These are phyloP conservation scores for Calvatia gigantea DNA, from an alignment of 768 basidiomycete genomes.

Conservation along the genomic window DNA sequence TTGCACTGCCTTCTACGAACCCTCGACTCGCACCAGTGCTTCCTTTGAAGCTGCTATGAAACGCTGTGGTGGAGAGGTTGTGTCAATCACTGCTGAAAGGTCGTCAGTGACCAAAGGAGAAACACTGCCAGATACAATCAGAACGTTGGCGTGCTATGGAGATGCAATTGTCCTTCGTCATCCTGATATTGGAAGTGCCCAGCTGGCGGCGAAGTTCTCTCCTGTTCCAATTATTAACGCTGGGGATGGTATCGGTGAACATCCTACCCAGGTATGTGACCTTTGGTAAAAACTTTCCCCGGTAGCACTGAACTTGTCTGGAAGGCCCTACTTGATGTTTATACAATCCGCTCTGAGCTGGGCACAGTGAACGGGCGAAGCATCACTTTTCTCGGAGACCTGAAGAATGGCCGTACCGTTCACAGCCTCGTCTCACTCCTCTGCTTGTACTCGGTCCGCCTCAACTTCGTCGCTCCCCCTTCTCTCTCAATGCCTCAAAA, in stretches of 20 bases:
- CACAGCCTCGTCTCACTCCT: conserved; percentile 93
- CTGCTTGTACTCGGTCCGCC: conserved; percentile 85
- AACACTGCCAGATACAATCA: conserved; percentile 86
- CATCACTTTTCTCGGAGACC: conserved; percentile 88
- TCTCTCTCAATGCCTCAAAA: conserved; percentile 85
- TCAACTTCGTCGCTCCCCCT: conserved; percentile 93
- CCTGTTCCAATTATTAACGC: conserved; percentile 96
- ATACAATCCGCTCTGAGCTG: conserved; percentile 95
- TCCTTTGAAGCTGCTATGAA: conserved; percentile 99
- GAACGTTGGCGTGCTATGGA: conserved; percentile 92
- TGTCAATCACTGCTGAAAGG: conserved; percentile 74
- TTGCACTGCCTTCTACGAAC: conserved; percentile 93
- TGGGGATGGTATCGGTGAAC: conserved; percentile 96
- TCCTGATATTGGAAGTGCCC: conserved; percentile 91
- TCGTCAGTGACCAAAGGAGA: conserved; percentile 96
- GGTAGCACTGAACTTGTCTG: conserved; percentile 1
- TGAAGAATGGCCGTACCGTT: conserved; percentile 97
- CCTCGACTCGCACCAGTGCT: conserved; percentile 91
- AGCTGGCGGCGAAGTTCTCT: conserved; percentile 93
- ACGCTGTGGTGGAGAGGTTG: conserved; percentile 92
- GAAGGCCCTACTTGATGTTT: conserved; percentile 84
- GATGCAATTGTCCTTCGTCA: conserved; percentile 95
- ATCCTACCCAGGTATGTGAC: conserved; percentile 83
- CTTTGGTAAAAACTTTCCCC: not conserved
- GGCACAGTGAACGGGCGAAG: conserved; percentile 97